Conservation (phyloP, 495 filamentous ascomycete species). For the Neurospora sp. region DNA sequence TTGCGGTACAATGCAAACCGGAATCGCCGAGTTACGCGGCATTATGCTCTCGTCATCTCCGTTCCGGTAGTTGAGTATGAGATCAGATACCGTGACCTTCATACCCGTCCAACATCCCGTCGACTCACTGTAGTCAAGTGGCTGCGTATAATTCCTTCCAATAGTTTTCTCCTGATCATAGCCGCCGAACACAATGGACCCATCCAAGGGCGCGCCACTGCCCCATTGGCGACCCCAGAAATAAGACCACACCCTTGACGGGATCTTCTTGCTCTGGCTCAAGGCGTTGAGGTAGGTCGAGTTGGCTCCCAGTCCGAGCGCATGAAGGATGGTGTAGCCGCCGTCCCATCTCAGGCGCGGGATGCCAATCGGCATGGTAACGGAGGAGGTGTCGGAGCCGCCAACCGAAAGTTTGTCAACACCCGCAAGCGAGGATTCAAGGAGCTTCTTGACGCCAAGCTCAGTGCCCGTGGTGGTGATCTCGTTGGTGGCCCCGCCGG, state of each 20-base stretch:
- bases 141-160: conserved; percentile 21
- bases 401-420: not conserved
- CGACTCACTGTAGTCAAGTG: conserved; percentile 8
- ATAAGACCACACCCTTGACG: conserved; percentile 28
- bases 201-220: conserved; percentile 23
- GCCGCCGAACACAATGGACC: conserved; percentile 32
- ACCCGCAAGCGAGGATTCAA: conserved; percentile 8
- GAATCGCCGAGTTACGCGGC: conserved; percentile 19
- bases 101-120: conserved; percentile 23
- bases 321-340: conserved; percentile 12
- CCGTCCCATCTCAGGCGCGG: conserved; percentile 9
- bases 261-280: conserved; percentile 21
- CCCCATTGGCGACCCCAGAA: conserved; percentile 35
- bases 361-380: conserved; percentile 11
- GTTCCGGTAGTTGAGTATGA: conserved; percentile 11
- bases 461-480: conserved; percentile 7
- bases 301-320: conserved; percentile 29
- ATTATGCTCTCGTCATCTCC: conserved; percentile 14
- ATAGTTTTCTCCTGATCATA: conserved; percentile 34
- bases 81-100: conserved; percentile 15
- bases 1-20: conserved; percentile 26
- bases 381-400: not conserved
- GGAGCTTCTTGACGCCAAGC: conserved; percentile 7
- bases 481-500: conserved; percentile 10
- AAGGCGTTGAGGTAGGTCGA: conserved; percentile 32